Percentiles rank a stretch among this genome's conserved stretches.
phyloP scores from a whole-genome alignment of 2,329 filamentous ascomycete species.

The Rutstroemia sp. region DNA sequence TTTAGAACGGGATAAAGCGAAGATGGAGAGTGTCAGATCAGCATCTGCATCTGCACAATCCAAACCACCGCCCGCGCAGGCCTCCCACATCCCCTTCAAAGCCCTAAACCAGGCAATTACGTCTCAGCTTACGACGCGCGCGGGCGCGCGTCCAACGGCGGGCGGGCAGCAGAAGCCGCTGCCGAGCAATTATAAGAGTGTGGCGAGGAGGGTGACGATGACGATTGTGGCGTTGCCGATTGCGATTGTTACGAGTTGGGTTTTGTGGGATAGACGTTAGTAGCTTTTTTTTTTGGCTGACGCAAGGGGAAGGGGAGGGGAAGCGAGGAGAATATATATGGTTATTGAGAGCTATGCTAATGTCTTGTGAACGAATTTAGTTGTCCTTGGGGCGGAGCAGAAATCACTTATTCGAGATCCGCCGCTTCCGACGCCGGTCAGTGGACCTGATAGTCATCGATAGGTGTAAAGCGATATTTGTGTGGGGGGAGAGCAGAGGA shows the following conservation, averaged over 20 bases:
- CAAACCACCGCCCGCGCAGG: slow-evolving; percentile 5
- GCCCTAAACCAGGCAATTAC: slow-evolving; percentile 26
- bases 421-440: neutral
- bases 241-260: slow-evolving; percentile 28
- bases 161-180: slow-evolving; percentile 7
- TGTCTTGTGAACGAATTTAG: neutral
- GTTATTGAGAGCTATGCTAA: slow-evolving; percentile 1
- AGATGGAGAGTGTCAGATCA: no score
- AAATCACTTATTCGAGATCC: slow-evolving; percentile 5
- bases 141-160: slow-evolving; percentile 21
- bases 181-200: slow-evolving; percentile 24
- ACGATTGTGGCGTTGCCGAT: slow-evolving; percentile 29
- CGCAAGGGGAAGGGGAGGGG: no score
- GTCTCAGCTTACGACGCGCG: slow-evolving; percentile 21
- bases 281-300: neutral
- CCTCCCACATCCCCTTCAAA: slow-evolving; percentile 18
- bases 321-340: neutral
- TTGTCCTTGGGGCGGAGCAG: neutral
- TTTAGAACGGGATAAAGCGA: no score
- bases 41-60: neutral
- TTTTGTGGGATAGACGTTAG: slow-evolving; percentile 29
- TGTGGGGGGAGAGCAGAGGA: no score
- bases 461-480: no score
- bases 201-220: slow-evolving; percentile 26
- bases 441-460: no score